These are phyloP conservation scores for Eucalyptus tenuipes DNA, from an alignment of 345 rosid genomes.

Conservation along the genomic window DNA sequence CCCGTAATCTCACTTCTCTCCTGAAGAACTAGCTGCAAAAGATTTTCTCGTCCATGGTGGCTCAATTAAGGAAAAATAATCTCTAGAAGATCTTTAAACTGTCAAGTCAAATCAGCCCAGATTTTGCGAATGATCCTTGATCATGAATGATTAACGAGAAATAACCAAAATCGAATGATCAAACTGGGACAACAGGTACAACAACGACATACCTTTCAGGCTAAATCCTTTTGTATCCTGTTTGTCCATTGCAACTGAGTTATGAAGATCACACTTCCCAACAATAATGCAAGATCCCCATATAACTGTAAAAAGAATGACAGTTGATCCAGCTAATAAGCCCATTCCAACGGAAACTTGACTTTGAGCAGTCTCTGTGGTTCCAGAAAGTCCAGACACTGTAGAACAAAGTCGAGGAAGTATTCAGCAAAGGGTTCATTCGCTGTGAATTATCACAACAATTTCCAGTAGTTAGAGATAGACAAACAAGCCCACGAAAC, in stretches of 20 bases:
- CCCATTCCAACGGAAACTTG: slow-evolving; percentile 96
- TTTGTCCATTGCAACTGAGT: slow-evolving; percentile 35
- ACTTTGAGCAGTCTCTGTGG: slow-evolving; percentile 51
- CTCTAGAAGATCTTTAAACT: not conserved
- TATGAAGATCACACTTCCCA: slow-evolving; percentile 61
- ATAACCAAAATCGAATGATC: not conserved
- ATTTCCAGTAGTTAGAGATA: not conserved
- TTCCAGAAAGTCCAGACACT: slow-evolving; percentile 91
- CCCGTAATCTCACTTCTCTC: not conserved
- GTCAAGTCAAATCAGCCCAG: not conserved
- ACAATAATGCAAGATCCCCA: slow-evolving; percentile 78
- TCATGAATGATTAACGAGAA: not conserved
- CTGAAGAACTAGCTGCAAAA: not conserved
- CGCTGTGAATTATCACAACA: not conserved
- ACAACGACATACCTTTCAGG: slow-evolving; percentile 30
- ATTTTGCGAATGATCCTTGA: not conserved
- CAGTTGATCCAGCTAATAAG: slow-evolving; percentile 78
- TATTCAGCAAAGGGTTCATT: not conserved
- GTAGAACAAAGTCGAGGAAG: not conserved
- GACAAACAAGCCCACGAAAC: not conserved
- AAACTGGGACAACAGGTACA: not conserved
- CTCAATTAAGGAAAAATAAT: not conserved
- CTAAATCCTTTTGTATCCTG: slow-evolving; percentile 31
- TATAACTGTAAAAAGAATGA: slow-evolving; percentile 70
- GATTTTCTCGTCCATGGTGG: not conserved